Evolutionary conservation across 495 filamentous ascomycete species (phyloP), one percentile per base, ranked within the genome.

Genomic region (Neurospora sp.): DNA sequence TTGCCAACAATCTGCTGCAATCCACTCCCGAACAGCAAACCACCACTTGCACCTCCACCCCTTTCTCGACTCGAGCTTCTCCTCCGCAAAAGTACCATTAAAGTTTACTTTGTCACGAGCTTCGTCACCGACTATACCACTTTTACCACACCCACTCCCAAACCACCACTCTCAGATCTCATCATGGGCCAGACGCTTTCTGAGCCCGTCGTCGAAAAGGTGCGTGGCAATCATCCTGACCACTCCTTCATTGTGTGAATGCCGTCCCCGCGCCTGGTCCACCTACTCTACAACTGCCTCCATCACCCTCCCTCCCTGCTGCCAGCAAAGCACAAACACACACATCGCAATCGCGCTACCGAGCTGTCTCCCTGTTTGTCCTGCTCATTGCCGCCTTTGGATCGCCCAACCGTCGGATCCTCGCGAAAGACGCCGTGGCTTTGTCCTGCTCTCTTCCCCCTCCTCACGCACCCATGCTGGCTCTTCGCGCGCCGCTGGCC

Each of bases 171-270:
- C 69, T 70, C 71, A 70, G 76, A 37, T 74, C 65, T 78, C 79
- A 82, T 78, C 80, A 99, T 99, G 96, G 96, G 96, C 89, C 96
- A 99, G 89, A 99, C 96, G 82, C 91, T 99, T 80, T 98, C 96
- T 81, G 96, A 99, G 87, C 96, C 96, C 70, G 95, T 98, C 77
- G 91, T 97, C 76, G 96, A 98, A 79, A 99, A 99, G 94, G 96
- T 99, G 86, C 80, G 91, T 84, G 73, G 71, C n/a, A 73, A 74
- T 46, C 59, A 37, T 71, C 39, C n/a, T 71, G 27, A 16, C 53
- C 53, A 65, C 53, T 65, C 53, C 27, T 35, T 65, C 53, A 35
- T 65, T 6, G 53, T 35, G 27, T 65, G 27, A 65, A 65, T 18
- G 27, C 14, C 53, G 53, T 65, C 27, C 53, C 27, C 27, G 53